Evolutionary conservation across 768 basidiomycete genomes (phyloP), one percentile per base, ranked within the genome.

Genomic region (Auricularia heimuer): DNA sequence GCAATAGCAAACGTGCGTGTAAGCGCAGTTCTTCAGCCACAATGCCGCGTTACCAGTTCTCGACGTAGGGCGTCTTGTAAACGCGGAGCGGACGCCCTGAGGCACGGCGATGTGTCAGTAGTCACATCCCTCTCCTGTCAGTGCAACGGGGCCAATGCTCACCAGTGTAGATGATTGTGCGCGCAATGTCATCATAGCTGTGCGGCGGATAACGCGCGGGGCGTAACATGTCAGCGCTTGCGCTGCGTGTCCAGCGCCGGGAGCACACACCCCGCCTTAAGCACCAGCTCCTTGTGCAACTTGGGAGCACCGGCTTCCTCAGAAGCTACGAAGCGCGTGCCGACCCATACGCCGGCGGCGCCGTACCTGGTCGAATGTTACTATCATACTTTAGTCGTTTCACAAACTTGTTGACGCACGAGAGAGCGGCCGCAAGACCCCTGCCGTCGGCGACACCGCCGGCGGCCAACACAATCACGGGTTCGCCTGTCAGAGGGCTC

Each of bases 281-380:
- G 62, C 12, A 90, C 78, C 63, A 83, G 75, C 62, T 90, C 81
- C 71, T 91, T 91, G 74, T 90, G 89, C 68, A 74, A 82, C 39
- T 83, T 83, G 11, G 91, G 86, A 2, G 91, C 92, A 44, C 86
- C 88, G 0, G 92, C 90, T 73, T 93, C 90, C 44, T 80, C 84
- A 69, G 86, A 86, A 11, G 91, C 90, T 51, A 92, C 90, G 71
- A 94, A 94, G 45, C 91, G 85, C 3, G 91, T 94, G 47, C 89
- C 89, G 44, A 92, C 90, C 92, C 92, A 94, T 3, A 94, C 88
- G 54, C 87, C 92, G 2, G 87, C 80, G 3, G 92, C 92, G 60
- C 92, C 92, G 68, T 88, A 91, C 63, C 88, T 89, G 67, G 60
- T 39, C 42, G 39, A 51, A 62, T 18, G 11, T 74, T 69, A 24